Conservation (phyloP, 169 alveolate genomes). For the Babesia bovis region DNA sequence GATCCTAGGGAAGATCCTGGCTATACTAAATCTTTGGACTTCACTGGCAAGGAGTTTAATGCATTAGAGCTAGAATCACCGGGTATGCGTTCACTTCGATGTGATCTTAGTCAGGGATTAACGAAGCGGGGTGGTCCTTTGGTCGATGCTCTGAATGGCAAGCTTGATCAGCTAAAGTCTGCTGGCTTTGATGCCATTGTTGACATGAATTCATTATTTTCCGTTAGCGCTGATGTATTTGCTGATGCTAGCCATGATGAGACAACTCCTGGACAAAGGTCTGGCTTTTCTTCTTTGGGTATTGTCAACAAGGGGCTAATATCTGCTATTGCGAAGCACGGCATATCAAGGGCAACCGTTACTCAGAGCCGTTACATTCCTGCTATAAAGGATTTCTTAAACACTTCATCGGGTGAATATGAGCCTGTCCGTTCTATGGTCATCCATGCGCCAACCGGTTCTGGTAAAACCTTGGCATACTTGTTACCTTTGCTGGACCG, state of each 20-base stretch:
- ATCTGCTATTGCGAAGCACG: constrained; percentile 15
- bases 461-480: constrained; percentile 59
- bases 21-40: not conserved
- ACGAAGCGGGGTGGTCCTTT: not conserved
- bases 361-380: constrained; percentile 51
- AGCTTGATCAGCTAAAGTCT: constrained; percentile 11
- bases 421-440: constrained; percentile 15
- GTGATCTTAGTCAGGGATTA: not conserved
- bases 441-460: constrained; percentile 57
- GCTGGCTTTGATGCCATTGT: constrained; percentile 49
- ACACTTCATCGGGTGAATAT: not conserved
- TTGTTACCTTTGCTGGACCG: constrained; percentile 47
- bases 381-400: constrained; percentile 11
- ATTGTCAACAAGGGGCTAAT: constrained; percentile 23
- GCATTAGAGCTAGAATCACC: constrained; percentile 4
- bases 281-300: constrained; percentile 40
- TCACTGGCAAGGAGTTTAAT: constrained; percentile 13
- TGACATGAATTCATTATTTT: constrained; percentile 54
- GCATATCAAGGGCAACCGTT: constrained; percentile 32
- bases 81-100: constrained; percentile 4
- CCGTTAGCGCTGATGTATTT: constrained; percentile 1
- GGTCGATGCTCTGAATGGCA: not conserved
- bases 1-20: not conserved
- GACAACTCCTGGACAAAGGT: constrained; percentile 1
- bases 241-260: not conserved